Base-by-base conservation (phyloP, 257 asterid species). In the Capsicum baccatum region DNA sequence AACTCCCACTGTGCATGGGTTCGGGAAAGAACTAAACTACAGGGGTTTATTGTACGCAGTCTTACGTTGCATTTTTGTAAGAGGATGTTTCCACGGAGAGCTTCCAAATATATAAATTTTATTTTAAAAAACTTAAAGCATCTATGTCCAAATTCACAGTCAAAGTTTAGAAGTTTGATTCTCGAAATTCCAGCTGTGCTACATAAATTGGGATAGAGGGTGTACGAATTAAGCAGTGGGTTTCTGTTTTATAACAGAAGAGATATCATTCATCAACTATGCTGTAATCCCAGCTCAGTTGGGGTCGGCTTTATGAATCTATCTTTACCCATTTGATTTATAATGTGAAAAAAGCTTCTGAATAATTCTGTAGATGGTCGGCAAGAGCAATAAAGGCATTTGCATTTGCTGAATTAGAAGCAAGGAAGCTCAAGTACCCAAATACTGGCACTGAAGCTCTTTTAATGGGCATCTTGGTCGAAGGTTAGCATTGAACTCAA, bases 381-480 rank as follows among this genome's bases (percentile, higher is more conserved):
- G 92, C 97, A 3, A 93, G 98, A 90, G 87, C 98, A 52, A 92
- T 96, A 79, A 94, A 92, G 92, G 87, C 98, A 19, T 96, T 92
- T 89, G 93, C 91, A 14, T 90, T 96, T 98, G 99, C 82, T 21
- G 97, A 92, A 84, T 87, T 94, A 90, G 98, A 94, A 90, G 99
- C 97, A 8, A 88, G 97, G 84, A 96, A 92, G 91, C 94, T 96
- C 87, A 96, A 90, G 90, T 94, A 89, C 88, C 93, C 97, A 14
- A 92, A 86, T 48, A 94, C 93, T 35, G 98, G 99, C n/a, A 96
- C 99, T 1, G 99, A 94, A 92, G 90, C 98, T 86, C 86, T 96
- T 80, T 93, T 96, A 55, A 91, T 96, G 98, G 98, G 98, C 83
- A 94, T 96, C 87, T 84, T 96, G 91, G 91, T 96, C 71, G 99